Evolutionary conservation across 768 basidiomycete species (phyloP).

Genomic region (Lentinula lateritia): DNA sequence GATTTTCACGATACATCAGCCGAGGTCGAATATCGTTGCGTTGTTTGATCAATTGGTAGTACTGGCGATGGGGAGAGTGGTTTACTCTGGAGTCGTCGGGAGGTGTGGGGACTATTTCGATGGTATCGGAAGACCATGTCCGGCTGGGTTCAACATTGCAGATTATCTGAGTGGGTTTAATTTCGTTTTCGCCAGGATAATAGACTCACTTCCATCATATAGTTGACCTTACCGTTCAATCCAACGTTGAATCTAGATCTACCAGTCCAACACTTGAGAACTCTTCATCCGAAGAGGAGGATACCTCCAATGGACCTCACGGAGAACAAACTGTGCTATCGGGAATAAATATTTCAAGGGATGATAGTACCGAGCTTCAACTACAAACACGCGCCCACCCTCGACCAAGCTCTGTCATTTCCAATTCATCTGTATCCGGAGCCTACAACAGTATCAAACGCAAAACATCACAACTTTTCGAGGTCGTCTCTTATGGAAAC

Average conservation of each 20-base stretch:
- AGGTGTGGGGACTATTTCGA: conserved; percentile 80
- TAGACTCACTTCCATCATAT: conserved; percentile 7
- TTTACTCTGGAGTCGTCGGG: conserved; percentile 76
- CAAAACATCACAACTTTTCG: conserved; percentile 71
- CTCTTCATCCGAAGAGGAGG: conserved; percentile 24
- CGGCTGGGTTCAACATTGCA: conserved; percentile 93
- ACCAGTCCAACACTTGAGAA: conserved; percentile 41
- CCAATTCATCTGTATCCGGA: conserved; percentile 23
- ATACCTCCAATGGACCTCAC: conserved; percentile 46
- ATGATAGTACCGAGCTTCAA: conserved; percentile 30
- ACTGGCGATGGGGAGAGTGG: conserved; percentile 75
- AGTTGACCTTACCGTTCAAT: conserved; percentile 75
- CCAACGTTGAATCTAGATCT: conserved; percentile 32
- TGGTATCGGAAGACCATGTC: conserved; percentile 77
- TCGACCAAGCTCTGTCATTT: conserved; percentile 35
- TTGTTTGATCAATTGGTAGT: conserved; percentile 91
- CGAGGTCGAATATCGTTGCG: conserved; percentile 94
- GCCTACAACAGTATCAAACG: conserved; percentile 46
- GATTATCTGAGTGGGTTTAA: conserved; percentile 81
- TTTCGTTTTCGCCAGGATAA: conserved; percentile 21
- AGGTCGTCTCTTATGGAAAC: conserved; percentile 34
- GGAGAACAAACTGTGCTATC: conserved; percentile 48
- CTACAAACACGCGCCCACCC: conserved; percentile 37
- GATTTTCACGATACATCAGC: conserved; percentile 97
- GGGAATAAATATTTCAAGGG: background rate